Evolutionary conservation across 495 filamentous ascomycete genomes (phyloP).

Genomic region (Amorphotheca resinae): DNA sequence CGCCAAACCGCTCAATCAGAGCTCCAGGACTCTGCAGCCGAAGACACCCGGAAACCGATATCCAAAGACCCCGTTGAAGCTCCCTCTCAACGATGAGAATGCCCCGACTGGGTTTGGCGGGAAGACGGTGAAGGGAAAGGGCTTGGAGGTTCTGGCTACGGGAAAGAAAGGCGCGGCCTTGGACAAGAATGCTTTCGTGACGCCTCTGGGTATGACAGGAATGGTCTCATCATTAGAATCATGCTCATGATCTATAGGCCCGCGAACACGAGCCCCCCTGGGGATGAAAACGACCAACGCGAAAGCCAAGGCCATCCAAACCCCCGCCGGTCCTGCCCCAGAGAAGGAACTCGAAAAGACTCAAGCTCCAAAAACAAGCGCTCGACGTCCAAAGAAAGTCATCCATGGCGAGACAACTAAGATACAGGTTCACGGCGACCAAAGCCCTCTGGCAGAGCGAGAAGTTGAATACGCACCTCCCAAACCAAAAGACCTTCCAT

Average conservation of each 20-base stretch:
- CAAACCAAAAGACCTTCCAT: conserved; percentile 47
- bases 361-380: conserved; percentile 25
- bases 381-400: conserved; percentile 26
- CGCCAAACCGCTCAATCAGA: conserved; percentile 65
- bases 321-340: conserved; percentile 20
- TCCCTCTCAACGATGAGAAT: conserved; percentile 84
- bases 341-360: conserved; percentile 31
- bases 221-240: background rate
- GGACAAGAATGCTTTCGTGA: conserved; percentile 55
- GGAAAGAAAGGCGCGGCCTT: conserved; percentile 45
- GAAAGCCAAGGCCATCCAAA: conserved; percentile 61
- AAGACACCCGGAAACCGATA: conserved; percentile 70
- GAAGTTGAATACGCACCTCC: conserved; percentile 44
- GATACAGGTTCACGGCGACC: conserved; percentile 30
- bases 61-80: conserved; percentile 74
- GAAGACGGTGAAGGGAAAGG: conserved; percentile 51
- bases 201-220: conserved; percentile 58
- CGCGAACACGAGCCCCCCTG: conserved; percentile 64
- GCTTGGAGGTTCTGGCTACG: conserved; percentile 50
- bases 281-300: conserved; percentile 95
- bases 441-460: conserved; percentile 29
- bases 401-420: conserved; percentile 31
- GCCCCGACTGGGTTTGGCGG: conserved; percentile 45
- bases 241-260: conserved; percentile 30
- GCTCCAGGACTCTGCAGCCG: conserved; percentile 43